Evolutionary conservation across 129 eudicot genomes (phyloP).

Genomic region (Ambrosia artemisiifolia): DNA sequence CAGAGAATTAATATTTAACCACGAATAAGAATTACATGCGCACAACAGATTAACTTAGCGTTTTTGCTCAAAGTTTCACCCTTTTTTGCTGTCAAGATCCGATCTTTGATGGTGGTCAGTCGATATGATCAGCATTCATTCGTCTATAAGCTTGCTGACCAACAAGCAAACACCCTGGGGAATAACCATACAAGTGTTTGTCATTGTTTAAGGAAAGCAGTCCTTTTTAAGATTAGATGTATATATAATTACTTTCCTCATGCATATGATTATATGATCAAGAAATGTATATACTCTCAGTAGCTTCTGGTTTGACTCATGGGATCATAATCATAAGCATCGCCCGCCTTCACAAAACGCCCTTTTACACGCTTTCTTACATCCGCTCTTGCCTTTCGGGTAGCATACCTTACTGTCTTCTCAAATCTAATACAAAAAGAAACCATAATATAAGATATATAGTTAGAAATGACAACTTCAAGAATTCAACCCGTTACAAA

Average conservation of each 20-base stretch:
- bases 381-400: constrained; percentile 90
- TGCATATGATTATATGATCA: constrained; percentile 20
- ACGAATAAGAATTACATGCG: constrained; percentile 16
- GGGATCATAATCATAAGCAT: constrained; percentile 78
- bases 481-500: no score
- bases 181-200: constrained; percentile 12
- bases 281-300: constrained; percentile 35
- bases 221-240: constrained; percentile 12
- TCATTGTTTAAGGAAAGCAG: constrained; percentile 32
- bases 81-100: constrained; percentile 16
- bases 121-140: constrained; percentile 8
- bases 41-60: constrained; percentile 9
- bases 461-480: neutral
- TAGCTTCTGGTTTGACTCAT: constrained; percentile 59
- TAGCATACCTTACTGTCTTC: constrained; percentile 73
- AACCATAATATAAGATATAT: neutral
- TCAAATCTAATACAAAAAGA: constrained; percentile 49
- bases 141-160: constrained; percentile 7
- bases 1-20: constrained; percentile 7
- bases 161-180: constrained; percentile 21
- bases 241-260: constrained; percentile 33
- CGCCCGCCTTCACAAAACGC: constrained; percentile 85
- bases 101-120: constrained; percentile 6
- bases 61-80: constrained; percentile 11
- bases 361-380: constrained; percentile 87